Evolutionary conservation across 2,329 filamentous ascomycete species (phyloP).

Genomic region (Fusarium pininemorale): DNA sequence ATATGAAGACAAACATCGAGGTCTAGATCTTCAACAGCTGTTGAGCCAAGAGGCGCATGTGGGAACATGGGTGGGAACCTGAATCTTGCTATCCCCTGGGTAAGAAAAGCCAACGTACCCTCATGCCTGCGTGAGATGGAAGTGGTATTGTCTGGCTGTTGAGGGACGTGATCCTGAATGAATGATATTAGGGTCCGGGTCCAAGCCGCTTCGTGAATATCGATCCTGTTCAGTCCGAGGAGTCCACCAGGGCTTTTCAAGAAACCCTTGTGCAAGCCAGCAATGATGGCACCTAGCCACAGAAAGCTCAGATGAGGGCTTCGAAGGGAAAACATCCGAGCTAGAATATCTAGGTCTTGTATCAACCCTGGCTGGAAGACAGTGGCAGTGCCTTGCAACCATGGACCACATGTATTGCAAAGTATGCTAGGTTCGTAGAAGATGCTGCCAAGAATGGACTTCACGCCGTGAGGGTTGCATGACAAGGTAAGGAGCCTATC

Average conservation of each 20-base stretch:
- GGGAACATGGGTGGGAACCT: background rate
- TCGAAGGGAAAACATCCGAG: background rate
- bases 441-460: conserved; percentile 4
- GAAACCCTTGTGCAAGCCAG: conserved; percentile 2
- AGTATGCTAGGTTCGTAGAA: conserved; percentile 22
- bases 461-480: conserved; percentile 12
- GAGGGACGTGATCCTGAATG: background rate
- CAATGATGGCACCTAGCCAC: conserved; percentile 21
- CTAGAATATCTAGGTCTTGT: conserved; percentile 5
- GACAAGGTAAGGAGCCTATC: conserved; percentile 24
- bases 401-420: conserved; percentile 18
- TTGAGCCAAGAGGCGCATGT: background rate
- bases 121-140: background rate
- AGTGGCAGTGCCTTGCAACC: conserved; percentile 14
- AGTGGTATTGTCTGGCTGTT: background rate
- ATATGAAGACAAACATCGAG: background rate
- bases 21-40: background rate
- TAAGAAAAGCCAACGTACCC: background rate
- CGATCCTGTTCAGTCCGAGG: background rate
- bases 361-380: background rate
- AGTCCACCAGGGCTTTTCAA: background rate
- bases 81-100: background rate
- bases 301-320: conserved; percentile 11
- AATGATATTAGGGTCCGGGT: conserved; percentile 8
- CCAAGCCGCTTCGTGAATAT: conserved; percentile 20